These are phyloP conservation scores for Diutina scorzettiae DNA, from an alignment of 1,139 yeast species.

Conservation along the genomic window DNA sequence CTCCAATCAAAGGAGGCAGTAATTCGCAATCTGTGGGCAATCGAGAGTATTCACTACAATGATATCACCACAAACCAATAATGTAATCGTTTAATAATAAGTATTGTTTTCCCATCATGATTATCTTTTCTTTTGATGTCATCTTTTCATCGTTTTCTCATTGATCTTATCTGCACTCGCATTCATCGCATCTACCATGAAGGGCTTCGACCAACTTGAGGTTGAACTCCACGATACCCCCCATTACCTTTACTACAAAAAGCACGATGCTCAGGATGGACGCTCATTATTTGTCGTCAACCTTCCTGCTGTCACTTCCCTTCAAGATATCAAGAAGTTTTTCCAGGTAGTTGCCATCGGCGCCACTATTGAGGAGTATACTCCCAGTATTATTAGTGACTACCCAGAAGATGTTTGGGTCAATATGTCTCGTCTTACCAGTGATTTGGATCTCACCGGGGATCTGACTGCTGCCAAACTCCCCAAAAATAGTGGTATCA, in stretches of 20 bases:
- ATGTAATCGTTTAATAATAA: too few relatives aligned
- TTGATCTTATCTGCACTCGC: background rate
- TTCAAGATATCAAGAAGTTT: conserved; percentile 40
- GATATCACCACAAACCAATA: too few relatives aligned
- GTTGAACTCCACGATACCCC: conserved; percentile 6
- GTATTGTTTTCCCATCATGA: too few relatives aligned
- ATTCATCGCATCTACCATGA: background rate
- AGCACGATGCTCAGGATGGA: conserved; percentile 38
- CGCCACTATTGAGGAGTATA: conserved; percentile 43
- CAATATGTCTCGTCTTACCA: conserved; percentile 47
- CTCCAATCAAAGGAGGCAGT: too few relatives aligned
- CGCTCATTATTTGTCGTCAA: conserved; percentile 64
- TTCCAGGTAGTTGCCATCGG: conserved; percentile 51
- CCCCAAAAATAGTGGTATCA: conserved; percentile 64
- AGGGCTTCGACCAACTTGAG: conserved; percentile 1
- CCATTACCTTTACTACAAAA: conserved; percentile 51
- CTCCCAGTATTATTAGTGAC: conserved; percentile 26
- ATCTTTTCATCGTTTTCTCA: background rate
- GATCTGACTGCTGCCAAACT: conserved; percentile 19
- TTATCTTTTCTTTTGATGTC: too few relatives aligned
- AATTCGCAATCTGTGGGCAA: too few relatives aligned
- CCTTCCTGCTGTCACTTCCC: conserved; percentile 52
- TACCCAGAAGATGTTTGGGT: conserved; percentile 41
- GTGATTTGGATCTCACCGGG: conserved; percentile 35
- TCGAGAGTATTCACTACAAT: too few relatives aligned